phyloP scores from a whole-genome alignment of 768 basidiomycete species.

The Lactifluus volemus region DNA sequence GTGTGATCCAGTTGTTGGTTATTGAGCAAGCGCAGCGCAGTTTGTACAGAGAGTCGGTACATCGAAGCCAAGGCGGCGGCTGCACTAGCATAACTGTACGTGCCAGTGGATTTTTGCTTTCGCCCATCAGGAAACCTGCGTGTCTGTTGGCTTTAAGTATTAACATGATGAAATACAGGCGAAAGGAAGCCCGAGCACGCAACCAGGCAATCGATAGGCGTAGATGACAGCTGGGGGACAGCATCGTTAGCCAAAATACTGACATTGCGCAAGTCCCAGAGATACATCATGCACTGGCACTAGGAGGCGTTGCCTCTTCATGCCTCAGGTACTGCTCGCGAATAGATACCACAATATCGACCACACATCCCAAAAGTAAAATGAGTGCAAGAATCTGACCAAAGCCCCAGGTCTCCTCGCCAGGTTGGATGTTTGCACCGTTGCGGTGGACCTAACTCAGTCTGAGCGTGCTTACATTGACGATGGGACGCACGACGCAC shows the following conservation, averaged over 20 bases:
- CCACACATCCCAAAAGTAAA: not conserved
- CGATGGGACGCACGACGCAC: not conserved
- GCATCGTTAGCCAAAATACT: not conserved
- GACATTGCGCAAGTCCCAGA: not conserved
- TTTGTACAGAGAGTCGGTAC: too few species aligned
- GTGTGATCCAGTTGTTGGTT: too few species aligned
- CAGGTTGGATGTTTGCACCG: not conserved
- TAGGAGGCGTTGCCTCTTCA: not conserved
- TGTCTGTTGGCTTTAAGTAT: too few species aligned
- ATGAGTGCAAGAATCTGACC: slow-evolving; percentile 6
- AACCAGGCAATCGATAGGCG: too few species aligned
- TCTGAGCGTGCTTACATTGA: not conserved
- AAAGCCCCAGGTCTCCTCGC: slow-evolving; percentile 4
- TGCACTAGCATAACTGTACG: too few species aligned
- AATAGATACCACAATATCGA: not conserved
- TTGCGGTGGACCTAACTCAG: slow-evolving; percentile 1
- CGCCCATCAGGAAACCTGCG: too few species aligned
- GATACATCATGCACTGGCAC: not conserved
- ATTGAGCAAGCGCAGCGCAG: too few species aligned
- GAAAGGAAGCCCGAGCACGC: too few species aligned
- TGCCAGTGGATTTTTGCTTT: too few species aligned
- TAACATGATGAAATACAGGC: too few species aligned
- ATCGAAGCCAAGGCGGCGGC: too few species aligned
- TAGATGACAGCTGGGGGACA: not conserved
- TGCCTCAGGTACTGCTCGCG: not conserved